Percentiles rank a stretch among this genome's conserved stretches.
phyloP scores from a whole-genome alignment of 2,329 filamentous ascomycete genomes.

The Monascus ruber region DNA sequence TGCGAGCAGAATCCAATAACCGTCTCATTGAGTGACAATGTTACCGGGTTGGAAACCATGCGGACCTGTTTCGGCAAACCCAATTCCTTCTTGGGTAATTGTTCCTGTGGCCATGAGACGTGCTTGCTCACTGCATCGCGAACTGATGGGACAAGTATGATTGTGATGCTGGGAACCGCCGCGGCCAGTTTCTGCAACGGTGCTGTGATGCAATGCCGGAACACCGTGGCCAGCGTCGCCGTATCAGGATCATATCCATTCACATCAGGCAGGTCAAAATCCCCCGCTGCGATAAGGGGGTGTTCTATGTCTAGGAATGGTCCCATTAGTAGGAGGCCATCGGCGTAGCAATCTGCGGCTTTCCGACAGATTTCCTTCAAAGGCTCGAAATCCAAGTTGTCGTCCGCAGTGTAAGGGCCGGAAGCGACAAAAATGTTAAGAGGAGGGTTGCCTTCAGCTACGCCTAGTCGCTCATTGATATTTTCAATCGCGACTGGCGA shows the following conservation, averaged over 20 bases:
- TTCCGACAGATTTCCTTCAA: slow-evolving; percentile 69
- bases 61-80: slow-evolving; percentile 65
- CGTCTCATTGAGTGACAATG: slow-evolving; percentile 75
- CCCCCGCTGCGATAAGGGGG: slow-evolving; percentile 68
- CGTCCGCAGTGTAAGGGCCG: slow-evolving; percentile 85
- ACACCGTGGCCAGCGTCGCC: slow-evolving; percentile 69
- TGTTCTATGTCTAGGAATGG: slow-evolving; percentile 91
- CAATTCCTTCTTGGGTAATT: slow-evolving; percentile 58
- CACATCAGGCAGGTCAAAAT: slow-evolving; percentile 63
- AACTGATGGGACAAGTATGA: slow-evolving; percentile 71
- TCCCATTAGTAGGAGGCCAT: slow-evolving; percentile 68
- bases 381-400: slow-evolving; percentile 83
- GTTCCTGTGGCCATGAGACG: slow-evolving; percentile 75
- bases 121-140: slow-evolving; percentile 73
- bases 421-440: slow-evolving; percentile 67
- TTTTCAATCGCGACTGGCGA: slow-evolving; percentile 51
- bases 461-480: slow-evolving; percentile 57
- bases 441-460: slow-evolving; percentile 53
- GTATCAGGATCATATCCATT: slow-evolving; percentile 61
- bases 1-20: slow-evolving; percentile 72
- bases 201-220: slow-evolving; percentile 66
- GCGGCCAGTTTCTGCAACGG: slow-evolving; percentile 59
- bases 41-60: slow-evolving; percentile 84
- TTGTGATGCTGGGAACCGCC: slow-evolving; percentile 64
- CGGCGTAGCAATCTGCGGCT: slow-evolving; percentile 62